phyloP scores from a whole-genome alignment of 2,329 filamentous ascomycete genomes.

The Fusarium zealandicum region DNA sequence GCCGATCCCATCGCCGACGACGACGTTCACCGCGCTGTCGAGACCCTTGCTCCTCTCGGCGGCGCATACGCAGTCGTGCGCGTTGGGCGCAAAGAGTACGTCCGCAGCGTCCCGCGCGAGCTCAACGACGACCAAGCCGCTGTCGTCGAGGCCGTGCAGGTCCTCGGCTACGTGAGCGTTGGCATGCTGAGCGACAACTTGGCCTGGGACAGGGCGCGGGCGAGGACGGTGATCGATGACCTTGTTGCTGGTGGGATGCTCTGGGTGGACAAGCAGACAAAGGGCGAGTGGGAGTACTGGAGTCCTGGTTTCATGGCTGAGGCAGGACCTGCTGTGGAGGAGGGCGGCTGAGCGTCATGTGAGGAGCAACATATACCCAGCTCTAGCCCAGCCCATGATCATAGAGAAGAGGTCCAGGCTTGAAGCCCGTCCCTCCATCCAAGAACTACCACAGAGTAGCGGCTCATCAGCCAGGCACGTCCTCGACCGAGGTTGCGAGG shows the following conservation, averaged over 20 bases:
- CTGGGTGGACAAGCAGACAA: slow-evolving; percentile 87
- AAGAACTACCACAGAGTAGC: no score
- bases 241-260: slow-evolving; percentile 87
- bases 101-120: slow-evolving; percentile 92
- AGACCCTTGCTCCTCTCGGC: slow-evolving; percentile 84
- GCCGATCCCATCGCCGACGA: slow-evolving; percentile 86
- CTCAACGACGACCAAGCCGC: slow-evolving; percentile 93
- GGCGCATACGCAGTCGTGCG: slow-evolving; percentile 85
- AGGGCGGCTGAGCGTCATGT: slow-evolving; percentile 22
- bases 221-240: slow-evolving; percentile 91
- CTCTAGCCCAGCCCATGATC: no score
- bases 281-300: slow-evolving; percentile 91
- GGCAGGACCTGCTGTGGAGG: slow-evolving; percentile 33
- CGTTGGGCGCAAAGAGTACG: slow-evolving; percentile 85
- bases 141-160: slow-evolving; percentile 88
- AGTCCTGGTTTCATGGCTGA: slow-evolving; percentile 76
- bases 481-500: no score
- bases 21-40: slow-evolving; percentile 88
- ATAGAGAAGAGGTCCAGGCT: no score
- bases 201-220: slow-evolving; percentile 81
- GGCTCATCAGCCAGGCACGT: no score
- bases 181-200: slow-evolving; percentile 89
- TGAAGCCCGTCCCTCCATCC: no score
- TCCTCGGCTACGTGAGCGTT: slow-evolving; percentile 88
- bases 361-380: background rate